Conservation (phyloP, 2,329 filamentous ascomycete genomes). For the Pyrenophora teres region DNA sequence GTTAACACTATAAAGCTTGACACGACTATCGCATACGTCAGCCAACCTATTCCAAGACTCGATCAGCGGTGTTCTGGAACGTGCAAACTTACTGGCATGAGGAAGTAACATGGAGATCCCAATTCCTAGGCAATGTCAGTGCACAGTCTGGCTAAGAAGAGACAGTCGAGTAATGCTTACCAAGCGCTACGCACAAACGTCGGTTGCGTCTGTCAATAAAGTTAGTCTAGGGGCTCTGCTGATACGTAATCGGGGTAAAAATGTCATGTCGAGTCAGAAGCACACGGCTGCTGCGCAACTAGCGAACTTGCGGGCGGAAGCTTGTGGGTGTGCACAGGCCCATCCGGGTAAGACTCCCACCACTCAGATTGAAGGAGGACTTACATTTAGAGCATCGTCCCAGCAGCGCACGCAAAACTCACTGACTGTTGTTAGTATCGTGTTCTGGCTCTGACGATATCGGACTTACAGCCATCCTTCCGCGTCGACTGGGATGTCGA, state of each 20-base stretch:
- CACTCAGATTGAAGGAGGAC: conserved; percentile 7
- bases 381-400: conserved; percentile 53
- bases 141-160: conserved; percentile 1
- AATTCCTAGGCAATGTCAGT: conserved; percentile 58
- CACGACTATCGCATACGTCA: conserved; percentile 4
- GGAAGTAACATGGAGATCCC: conserved; percentile 68
- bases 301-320: neutral
- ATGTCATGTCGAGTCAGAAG: conserved; percentile 1
- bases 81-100: conserved; percentile 56
- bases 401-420: conserved; percentile 52
- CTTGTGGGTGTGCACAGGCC: neutral
- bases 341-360: conserved; percentile 9
- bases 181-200: conserved; percentile 51
- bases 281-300: neutral
- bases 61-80: neutral
- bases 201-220: conserved; percentile 46
- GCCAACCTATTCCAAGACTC: neutral
- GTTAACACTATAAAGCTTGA: conserved; percentile 66
- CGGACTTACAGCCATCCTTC: conserved; percentile 50
- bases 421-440: conserved; percentile 9
- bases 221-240: conserved; percentile 10
- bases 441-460: neutral
- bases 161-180: conserved; percentile 27
- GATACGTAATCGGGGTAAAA: too few relatives aligned
- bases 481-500: conserved; percentile 62